Percentiles rank a stretch among this genome's conserved stretches.
phyloP scores from a whole-genome alignment of 192 early-diverging fungal species.

The Entomortierella beljakovae region DNA sequence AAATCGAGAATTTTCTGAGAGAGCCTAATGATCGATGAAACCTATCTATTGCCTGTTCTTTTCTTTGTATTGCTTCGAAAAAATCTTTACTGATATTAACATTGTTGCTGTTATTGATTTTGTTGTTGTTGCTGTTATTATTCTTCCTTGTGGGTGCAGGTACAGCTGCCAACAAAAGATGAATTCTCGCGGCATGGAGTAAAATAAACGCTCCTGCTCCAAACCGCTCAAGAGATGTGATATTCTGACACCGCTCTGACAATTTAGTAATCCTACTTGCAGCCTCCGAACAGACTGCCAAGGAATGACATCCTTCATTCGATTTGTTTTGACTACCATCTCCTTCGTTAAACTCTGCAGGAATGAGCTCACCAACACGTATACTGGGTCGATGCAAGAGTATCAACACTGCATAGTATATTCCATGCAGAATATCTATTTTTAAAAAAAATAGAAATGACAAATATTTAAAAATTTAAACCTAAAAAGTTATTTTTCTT shows the following conservation, averaged over 20 bases:
- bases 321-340: background rate
- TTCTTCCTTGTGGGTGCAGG: background rate
- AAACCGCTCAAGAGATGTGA: conserved; percentile 14
- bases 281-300: conserved; percentile 16
- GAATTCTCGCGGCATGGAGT: conserved; percentile 10
- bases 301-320: conserved; percentile 18
- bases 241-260: conserved; percentile 7
- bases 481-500: too few species aligned
- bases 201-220: conserved; percentile 13
- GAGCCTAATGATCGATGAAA: conserved; percentile 17
- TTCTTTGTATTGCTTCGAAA: conserved; percentile 9
- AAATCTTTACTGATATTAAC: background rate
- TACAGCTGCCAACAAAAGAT: conserved; percentile 10
- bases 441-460: conserved; percentile 6
- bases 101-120: background rate
- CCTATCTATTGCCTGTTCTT: conserved; percentile 11
- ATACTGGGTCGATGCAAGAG: conserved; percentile 18
- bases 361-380: conserved; percentile 9
- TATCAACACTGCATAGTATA: conserved; percentile 9
- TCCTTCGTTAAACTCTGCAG: background rate
- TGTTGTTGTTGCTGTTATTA: background rate
- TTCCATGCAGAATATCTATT: conserved; percentile 11
- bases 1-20: conserved; percentile 13
- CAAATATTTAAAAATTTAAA: background rate
- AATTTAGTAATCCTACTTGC: conserved; percentile 16